Percentiles rank a stretch among this genome's conserved stretches.
Conservation (phyloP, 2,329 filamentous ascomycete species). For the Clarireedia homoeocarpa region DNA sequence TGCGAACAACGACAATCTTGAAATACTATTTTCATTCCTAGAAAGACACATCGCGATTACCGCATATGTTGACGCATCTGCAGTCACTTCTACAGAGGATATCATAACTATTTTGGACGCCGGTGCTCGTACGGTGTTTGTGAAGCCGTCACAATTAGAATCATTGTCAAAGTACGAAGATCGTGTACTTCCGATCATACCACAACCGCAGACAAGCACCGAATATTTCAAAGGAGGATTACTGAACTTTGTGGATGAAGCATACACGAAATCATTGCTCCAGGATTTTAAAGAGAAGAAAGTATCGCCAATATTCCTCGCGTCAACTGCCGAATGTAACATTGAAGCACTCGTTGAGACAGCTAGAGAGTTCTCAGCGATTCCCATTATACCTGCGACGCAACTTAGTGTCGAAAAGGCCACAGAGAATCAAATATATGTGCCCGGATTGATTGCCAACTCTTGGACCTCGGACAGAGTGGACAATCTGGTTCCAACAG, state of each 20-base stretch:
- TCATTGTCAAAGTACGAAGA: constrained; percentile 48
- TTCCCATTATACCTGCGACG: constrained; percentile 68
- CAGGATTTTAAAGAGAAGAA: constrained; percentile 22
- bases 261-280: constrained; percentile 28
- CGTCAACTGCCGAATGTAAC: constrained; percentile 12
- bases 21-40: constrained; percentile 35
- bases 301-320: constrained; percentile 25
- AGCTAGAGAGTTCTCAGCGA: constrained; percentile 34
- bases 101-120: constrained; percentile 75
- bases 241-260: constrained; percentile 32
- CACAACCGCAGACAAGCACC: constrained; percentile 3
- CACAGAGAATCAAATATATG: constrained; percentile 48
- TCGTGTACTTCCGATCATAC: constrained; percentile 44
- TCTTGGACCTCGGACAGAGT: constrained; percentile 73
- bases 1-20: constrained; percentile 31
- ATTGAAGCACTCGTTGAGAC: constrained; percentile 16
- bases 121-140: constrained; percentile 79
- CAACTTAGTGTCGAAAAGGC: constrained; percentile 62
- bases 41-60: constrained; percentile 43
- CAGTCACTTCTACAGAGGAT: constrained; percentile 60
- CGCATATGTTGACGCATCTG: constrained; percentile 71
- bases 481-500: constrained; percentile 79
- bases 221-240: constrained; percentile 27
- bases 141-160: constrained; percentile 60
- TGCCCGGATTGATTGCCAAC: constrained; percentile 63